Evolutionary conservation across 345 rosid species (phyloP).

Genomic region (Camelina sativa): DNA sequence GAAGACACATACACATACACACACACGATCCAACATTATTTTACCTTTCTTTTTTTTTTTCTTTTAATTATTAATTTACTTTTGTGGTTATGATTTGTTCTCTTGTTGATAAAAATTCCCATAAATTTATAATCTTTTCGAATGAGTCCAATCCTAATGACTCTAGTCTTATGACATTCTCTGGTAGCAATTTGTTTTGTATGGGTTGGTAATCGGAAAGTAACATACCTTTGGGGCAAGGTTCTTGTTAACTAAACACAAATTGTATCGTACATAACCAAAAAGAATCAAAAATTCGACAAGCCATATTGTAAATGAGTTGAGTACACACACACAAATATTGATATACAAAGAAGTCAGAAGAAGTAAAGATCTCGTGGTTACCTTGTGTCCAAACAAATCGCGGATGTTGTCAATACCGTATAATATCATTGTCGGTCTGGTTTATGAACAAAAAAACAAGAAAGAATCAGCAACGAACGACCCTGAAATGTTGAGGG

Average conservation of each 20-base stretch:
- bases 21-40: not conserved
- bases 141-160: too few species aligned
- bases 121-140: not conserved
- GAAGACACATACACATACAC: not conserved
- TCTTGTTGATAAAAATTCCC: slow-evolving; percentile 29
- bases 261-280: not conserved
- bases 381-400: slow-evolving; percentile 95
- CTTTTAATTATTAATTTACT: not conserved
- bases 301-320: too few species aligned
- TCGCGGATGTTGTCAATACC: slow-evolving; percentile 86
- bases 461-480: slow-evolving; percentile 26
- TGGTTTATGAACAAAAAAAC: slow-evolving; percentile 38
- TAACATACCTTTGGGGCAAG: too few species aligned
- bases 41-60: too few species aligned
- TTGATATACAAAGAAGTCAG: not conserved
- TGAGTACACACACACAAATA: too few species aligned
- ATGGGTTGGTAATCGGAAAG: not conserved
- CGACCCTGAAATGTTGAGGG: not conserved
- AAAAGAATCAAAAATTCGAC: not conserved
- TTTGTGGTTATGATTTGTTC: slow-evolving; percentile 33
- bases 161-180: not conserved
- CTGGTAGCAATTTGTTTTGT: not conserved
- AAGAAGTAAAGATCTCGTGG: slow-evolving; percentile 14
- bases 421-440: slow-evolving; percentile 94
- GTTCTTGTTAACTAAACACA: not conserved